A percentile compares a stretch with the other conserved stretches of the same genome.
These are phyloP conservation scores for Crassisporium funariophilum DNA, from an alignment of 768 basidiomycete genomes.

Conservation along the genomic window DNA sequence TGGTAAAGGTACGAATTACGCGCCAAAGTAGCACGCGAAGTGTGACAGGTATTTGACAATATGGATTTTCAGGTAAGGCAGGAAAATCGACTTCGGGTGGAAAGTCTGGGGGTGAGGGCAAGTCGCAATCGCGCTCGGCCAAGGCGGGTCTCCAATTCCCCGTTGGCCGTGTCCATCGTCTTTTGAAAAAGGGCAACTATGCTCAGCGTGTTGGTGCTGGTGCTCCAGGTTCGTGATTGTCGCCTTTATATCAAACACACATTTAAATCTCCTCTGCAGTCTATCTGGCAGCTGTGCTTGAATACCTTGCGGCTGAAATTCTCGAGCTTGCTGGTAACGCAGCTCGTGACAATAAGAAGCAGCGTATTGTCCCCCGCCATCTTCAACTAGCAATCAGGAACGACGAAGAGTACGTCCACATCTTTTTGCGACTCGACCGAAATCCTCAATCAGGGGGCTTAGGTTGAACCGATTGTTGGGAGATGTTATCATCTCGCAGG, in stretches of 20 bases:
- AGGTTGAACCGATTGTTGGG: constrained; percentile 74
- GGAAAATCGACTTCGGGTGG: constrained; percentile 76
- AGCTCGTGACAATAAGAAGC: constrained; percentile 91
- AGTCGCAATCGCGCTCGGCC: constrained; percentile 70
- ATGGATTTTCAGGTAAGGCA: constrained; percentile 39
- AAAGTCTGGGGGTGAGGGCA: constrained; percentile 55
- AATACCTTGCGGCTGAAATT: constrained; percentile 92
- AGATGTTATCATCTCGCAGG: constrained; percentile 91
- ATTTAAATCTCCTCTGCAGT: constrained; percentile 42
- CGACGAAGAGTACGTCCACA: constrained; percentile 76
- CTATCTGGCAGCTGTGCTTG: constrained; percentile 90
- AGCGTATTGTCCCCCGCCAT: constrained; percentile 95
- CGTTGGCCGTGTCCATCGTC: constrained; percentile 92
- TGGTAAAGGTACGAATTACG: constrained; percentile 38
- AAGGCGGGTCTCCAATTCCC: constrained; percentile 85
- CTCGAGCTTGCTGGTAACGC: constrained; percentile 92
- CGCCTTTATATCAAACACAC: constrained; percentile 3
- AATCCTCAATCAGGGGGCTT: constrained; percentile 7
- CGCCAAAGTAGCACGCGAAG: not conserved
- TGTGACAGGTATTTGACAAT: constrained; percentile 1
- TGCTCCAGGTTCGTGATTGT: constrained; percentile 63
- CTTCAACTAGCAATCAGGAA: constrained; percentile 93
- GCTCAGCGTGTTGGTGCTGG: constrained; percentile 87
- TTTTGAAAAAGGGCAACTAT: constrained; percentile 85
- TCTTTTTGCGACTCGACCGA: not conserved